These are phyloP conservation scores for Aureobasidium zeae DNA, from an alignment of 2,329 filamentous ascomycete species.

Conservation along the genomic window DNA sequence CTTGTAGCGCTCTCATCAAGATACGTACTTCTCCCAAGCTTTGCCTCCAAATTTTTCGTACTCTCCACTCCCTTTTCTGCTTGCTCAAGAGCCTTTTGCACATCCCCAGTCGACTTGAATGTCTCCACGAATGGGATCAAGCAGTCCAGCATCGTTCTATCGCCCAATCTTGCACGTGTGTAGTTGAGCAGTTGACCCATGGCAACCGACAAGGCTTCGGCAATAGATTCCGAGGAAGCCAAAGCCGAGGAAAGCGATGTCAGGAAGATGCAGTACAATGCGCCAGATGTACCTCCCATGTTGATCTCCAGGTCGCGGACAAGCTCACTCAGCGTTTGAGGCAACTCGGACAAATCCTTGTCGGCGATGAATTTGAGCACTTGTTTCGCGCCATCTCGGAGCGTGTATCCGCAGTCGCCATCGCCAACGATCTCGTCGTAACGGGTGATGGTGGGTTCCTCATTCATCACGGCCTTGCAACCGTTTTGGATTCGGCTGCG, in stretches of 20 bases:
- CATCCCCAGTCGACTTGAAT: slow-evolving; percentile 20
- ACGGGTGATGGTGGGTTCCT: slow-evolving; percentile 29
- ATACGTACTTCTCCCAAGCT: slow-evolving; percentile 29
- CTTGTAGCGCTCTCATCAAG: slow-evolving; percentile 29
- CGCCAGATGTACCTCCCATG: slow-evolving; percentile 30
- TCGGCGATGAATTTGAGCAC: slow-evolving; percentile 27
- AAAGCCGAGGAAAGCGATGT: slow-evolving; percentile 26
- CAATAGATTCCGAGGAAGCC: slow-evolving; percentile 19
- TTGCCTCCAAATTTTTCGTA: slow-evolving; percentile 29
- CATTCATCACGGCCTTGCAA: slow-evolving; percentile 28
- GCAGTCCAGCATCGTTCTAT: slow-evolving; percentile 31
- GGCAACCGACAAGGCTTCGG: slow-evolving; percentile 23
- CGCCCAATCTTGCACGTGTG: slow-evolving; percentile 27
- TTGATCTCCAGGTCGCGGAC: slow-evolving; percentile 28
- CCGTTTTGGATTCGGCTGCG: slow-evolving; percentile 25
- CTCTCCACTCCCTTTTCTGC: slow-evolving; percentile 27
- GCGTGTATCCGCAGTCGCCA: slow-evolving; percentile 30
- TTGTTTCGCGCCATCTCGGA: slow-evolving; percentile 29
- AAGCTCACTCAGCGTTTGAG: slow-evolving; percentile 23
- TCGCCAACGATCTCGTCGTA: slow-evolving; percentile 32
- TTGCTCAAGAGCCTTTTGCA: slow-evolving; percentile 20
- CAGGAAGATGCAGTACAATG: slow-evolving; percentile 30
- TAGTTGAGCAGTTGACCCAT: slow-evolving; percentile 27
- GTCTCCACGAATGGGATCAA: slow-evolving; percentile 29
- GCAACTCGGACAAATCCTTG: slow-evolving; percentile 24